A percentile compares a stretch with the other conserved stretches of the same genome.
phyloP scores from a whole-genome alignment of 768 basidiomycete species.

The Amyloporia xantha region DNA sequence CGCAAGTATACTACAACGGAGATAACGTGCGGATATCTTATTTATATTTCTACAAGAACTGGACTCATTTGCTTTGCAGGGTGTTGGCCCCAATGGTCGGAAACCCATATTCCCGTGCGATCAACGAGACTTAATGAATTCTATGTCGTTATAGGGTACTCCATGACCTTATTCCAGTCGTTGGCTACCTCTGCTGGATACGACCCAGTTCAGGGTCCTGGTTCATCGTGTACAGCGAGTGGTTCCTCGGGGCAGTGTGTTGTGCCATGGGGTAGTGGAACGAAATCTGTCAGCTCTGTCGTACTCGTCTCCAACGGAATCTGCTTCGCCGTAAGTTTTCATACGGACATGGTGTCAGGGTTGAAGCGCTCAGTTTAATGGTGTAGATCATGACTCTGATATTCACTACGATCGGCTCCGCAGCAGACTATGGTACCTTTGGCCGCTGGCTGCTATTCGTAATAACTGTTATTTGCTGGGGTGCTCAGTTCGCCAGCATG shows the following conservation, averaged over 20 bases:
- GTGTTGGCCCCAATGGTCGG: conserved; percentile 54
- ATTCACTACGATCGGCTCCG: conserved; percentile 69
- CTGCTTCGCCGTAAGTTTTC: conserved; percentile 55
- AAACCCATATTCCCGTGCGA: background rate
- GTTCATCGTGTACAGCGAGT: conserved; percentile 55
- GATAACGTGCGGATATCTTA: conserved; percentile 50
- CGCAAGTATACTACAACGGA: conserved; percentile 73
- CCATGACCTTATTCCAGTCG: conserved; percentile 69
- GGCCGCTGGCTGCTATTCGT: conserved; percentile 74
- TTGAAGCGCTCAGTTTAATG: background rate
- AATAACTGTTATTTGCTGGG: conserved; percentile 74
- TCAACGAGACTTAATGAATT: background rate
- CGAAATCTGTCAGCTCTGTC: conserved; percentile 67
- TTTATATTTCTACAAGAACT: background rate
- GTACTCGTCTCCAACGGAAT: conserved; percentile 74
- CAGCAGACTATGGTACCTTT: conserved; percentile 69
- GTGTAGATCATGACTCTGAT: conserved; percentile 69
- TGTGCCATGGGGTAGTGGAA: conserved; percentile 68
- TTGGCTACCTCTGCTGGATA: conserved; percentile 68
- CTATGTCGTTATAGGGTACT: conserved; percentile 33
- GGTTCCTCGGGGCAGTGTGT: conserved; percentile 69
- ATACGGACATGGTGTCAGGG: too few species aligned
- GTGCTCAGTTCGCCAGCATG: conserved; percentile 72
- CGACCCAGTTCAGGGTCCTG: conserved; percentile 63
- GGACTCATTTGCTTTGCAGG: conserved; percentile 31